phyloP scores from a whole-genome alignment of 371 early-diverging fungal species.

The Haplosporangium sp. region DNA sequence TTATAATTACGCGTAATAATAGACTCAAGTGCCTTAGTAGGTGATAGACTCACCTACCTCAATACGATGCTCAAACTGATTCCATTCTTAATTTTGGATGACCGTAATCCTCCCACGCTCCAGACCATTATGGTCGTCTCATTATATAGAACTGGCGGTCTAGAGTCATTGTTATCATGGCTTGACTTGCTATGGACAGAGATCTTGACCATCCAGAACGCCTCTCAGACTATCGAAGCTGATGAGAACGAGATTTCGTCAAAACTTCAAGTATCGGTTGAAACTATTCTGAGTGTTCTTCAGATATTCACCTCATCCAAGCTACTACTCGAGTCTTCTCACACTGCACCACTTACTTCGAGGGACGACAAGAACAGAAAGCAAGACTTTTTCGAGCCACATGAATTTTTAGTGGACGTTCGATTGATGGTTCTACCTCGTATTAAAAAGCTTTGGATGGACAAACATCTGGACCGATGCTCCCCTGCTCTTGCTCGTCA shows the following conservation, averaged over 20 bases:
- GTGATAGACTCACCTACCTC: constrained; percentile 67
- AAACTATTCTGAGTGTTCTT: constrained; percentile 70
- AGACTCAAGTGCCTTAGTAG: constrained; percentile 5
- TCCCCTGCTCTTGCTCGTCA: constrained; percentile 64
- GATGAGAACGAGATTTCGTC: constrained; percentile 25
- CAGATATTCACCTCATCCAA: constrained; percentile 70
- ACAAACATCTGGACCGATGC: constrained; percentile 57
- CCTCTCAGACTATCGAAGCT: constrained; percentile 21
- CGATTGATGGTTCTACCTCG: constrained; percentile 66
- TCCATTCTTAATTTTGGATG: constrained; percentile 59
- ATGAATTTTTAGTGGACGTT: constrained; percentile 72
- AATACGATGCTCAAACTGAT: constrained; percentile 64
- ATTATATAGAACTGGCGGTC: constrained; percentile 75
- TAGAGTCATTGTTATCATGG: constrained; percentile 67
- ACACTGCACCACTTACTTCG: constrained; percentile 63
- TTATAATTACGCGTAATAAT: neutral
- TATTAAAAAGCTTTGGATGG: constrained; percentile 65
- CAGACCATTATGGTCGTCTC: constrained; percentile 78
- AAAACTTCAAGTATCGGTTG: constrained; percentile 61
- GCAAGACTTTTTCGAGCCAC: constrained; percentile 75
- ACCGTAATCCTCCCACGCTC: constrained; percentile 73
- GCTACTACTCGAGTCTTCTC: constrained; percentile 77
- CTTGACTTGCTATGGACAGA: constrained; percentile 70
- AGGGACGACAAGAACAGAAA: constrained; percentile 69
- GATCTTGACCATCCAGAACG: constrained; percentile 33